Evolutionary conservation across 805 yeast species (phyloP), one percentile per base, ranked within the genome.

Genomic region (Metschnikowia colocasiae): DNA sequence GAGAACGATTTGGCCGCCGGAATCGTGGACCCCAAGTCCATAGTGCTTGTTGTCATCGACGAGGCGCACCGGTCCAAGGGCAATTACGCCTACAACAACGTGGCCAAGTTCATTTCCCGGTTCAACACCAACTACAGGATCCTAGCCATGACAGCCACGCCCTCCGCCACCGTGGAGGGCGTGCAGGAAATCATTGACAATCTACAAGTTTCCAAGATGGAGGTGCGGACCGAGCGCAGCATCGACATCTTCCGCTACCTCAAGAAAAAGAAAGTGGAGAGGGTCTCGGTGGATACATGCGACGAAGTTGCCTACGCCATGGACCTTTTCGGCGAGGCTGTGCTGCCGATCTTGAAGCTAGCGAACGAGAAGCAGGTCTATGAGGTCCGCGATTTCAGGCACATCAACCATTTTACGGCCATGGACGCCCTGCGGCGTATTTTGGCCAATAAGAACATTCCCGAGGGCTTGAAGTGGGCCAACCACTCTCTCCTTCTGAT

Each of bases 51-150:
- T 37, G 92, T 94, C 2, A 75, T 94, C 20, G 99, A 94, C 67
- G 99, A 94, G 68, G 98, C 99, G 0, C 99, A 94, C 64, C 73
- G 96, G 41, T 90, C 97, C 0, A 83, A 84, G 43, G 97, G 97
- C 0, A 85, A 87, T 46, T 91, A 90, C 61, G 86, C 98, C 0
- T 92, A 92, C 59, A 84, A 84, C 40, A 85, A 86, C 47, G 91
- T 92, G n/a, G 87, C 87, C 2, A 72, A 79, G 52, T 82, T 80
- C 56, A 40, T 73, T 41, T 75, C 76, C 25, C 65, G 87, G 43
- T 82, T 81, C 59, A 83, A 80, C 50, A 74, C 80, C 1, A 79
- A 87, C 1, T 85, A 82, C 55, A 71, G 99, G 38, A 71, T 91
- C 0, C 64, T 94, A 43, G 98, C 96, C 0, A 70, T 94, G 52